Percentiles rank a stretch among this genome's conserved stretches.
Evolutionary conservation across 768 basidiomycete genomes (phyloP).

Genomic region (Leccinum variicolor): DNA sequence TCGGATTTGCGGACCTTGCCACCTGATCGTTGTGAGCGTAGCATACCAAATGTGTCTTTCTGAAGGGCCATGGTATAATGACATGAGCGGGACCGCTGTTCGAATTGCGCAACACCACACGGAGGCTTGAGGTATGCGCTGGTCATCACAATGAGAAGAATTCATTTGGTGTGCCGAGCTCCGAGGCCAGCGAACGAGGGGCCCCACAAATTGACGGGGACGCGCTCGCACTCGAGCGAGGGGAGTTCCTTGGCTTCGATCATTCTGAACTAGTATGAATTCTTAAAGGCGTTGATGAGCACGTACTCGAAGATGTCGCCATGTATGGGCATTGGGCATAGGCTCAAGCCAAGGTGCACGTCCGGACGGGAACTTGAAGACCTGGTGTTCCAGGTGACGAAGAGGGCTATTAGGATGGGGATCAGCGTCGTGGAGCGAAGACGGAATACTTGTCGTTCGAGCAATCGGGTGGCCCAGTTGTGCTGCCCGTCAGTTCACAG

Average conservation of each 20-base stretch:
- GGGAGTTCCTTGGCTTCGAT: slow-evolving; percentile 77
- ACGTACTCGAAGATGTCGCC: slow-evolving; percentile 88
- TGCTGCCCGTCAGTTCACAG: slow-evolving; percentile 54
- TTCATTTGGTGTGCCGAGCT: too few relatives aligned
- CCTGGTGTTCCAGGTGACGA: slow-evolving; percentile 93
- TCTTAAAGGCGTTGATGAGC: slow-evolving; percentile 85
- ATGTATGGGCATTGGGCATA: slow-evolving; percentile 60
- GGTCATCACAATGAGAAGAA: too few relatives aligned
- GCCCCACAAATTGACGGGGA: too few relatives aligned
- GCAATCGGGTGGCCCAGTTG: slow-evolving; percentile 61
- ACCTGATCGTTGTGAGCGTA: too few relatives aligned
- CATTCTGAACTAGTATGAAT: slow-evolving; percentile 79
- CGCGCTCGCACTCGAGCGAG: slow-evolving; percentile 84
- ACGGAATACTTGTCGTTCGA: slow-evolving; percentile 75
- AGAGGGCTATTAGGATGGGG: slow-evolving; percentile 53
- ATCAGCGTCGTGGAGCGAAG: slow-evolving; percentile 13
- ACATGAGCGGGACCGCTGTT: too few relatives aligned
- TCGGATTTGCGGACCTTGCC: too few relatives aligned
- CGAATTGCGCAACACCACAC: too few relatives aligned
- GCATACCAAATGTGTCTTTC: too few relatives aligned
- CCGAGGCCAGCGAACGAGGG: too few relatives aligned
- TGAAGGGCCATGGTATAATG: too few relatives aligned
- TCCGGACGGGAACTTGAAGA: slow-evolving; percentile 46
- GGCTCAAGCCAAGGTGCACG: slow-evolving; percentile 71
- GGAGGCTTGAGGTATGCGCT: too few relatives aligned